These are phyloP conservation scores for Sugiyamaella xylanicola DNA, from an alignment of 1,139 yeast genomes.

Conservation along the genomic window DNA sequence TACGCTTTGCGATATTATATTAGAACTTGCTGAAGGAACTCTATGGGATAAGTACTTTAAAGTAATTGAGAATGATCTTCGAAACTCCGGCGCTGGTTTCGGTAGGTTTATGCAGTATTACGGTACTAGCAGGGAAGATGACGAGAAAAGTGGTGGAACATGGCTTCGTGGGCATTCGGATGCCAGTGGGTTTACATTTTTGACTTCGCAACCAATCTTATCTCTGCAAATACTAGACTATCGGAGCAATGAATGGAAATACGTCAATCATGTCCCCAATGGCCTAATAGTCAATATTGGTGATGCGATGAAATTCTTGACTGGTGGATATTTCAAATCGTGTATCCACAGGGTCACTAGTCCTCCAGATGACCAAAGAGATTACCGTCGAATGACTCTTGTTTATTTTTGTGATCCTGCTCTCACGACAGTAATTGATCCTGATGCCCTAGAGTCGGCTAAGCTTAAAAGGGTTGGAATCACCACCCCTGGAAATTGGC, in stretches of 20 bases:
- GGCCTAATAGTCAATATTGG: conserved; percentile 54
- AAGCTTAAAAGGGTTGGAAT: conserved; percentile 37
- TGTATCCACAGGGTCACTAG: conserved; percentile 51
- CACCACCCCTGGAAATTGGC: conserved; percentile 46
- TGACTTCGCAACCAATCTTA: conserved; percentile 51
- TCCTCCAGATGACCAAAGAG: conserved; percentile 50
- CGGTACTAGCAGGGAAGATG: conserved; percentile 40
- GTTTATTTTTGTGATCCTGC: conserved; percentile 51
- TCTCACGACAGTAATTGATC: conserved; percentile 43
- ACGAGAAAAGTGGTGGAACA: conserved; percentile 41
- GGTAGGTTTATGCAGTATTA: conserved; percentile 50
- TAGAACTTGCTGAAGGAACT: conserved; percentile 50
- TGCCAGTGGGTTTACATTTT: conserved; percentile 52
- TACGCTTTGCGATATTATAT: conserved; percentile 47
- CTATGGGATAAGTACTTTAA: conserved; percentile 43
- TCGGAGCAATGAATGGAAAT: conserved; percentile 51
- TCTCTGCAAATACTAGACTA: conserved; percentile 53
- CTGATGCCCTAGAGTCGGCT: conserved; percentile 47
- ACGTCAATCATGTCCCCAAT: conserved; percentile 50
- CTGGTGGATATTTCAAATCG: conserved; percentile 54
- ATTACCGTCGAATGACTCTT: conserved; percentile 47
- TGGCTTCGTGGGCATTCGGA: conserved; percentile 58
- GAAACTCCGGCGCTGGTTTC: conserved; percentile 46
- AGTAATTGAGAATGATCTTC: conserved; percentile 36
- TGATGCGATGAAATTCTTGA: conserved; percentile 52